Base-by-base conservation (phyloP, 768 basidiomycete genomes). In the Tylopilus plumbeoviolaceoides region DNA sequence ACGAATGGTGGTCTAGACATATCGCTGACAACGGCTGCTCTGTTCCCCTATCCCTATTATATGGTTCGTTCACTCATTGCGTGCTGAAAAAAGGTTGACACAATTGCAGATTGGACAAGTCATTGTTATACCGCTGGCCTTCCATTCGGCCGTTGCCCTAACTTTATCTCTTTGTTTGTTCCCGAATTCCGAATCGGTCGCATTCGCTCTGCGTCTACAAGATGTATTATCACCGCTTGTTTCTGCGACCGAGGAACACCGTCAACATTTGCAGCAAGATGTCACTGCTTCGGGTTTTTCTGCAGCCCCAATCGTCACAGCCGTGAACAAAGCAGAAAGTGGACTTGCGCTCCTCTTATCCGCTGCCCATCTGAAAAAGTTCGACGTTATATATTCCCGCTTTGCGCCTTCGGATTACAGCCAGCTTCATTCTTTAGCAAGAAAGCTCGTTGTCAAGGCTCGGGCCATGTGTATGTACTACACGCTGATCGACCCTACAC, bases 41-140 rank as follows among this genome's bases (percentile, higher is more conserved):
- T 90, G 8, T 83, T 78, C 59, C 88, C 88, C 1, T 89, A 74
- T 57, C 81, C 87, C 2, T 79, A 77, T 61, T 90, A 89, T 64
- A 57, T 47, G 50, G 76, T 76, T 48, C 55, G 75, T 61, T 46
- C 10, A 43, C 12, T 15, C 18, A 18, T 27, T 21, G 6, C 21
- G 5, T 39, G 8, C 25, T 33, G 23, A 38, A 17, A 25, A 14
- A 28, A 3, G 36, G 33, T 42, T 57, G 43, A 63, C 48, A 18
- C 42, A 7, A 23, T 21, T 47, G n/a, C 51, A 81, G 74, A 59
- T 81, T 17, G 86, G 86, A 33, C 58, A 70, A 63, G 39, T 64
- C 1, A 75, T 88, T 42, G 58, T 85, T 10, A 36, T 89, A 7
- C 87, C 88, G 0, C 56, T 89, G 7, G 63, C 71, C 0, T 73